Evolutionary conservation across 2,329 filamentous ascomycete genomes (phyloP), one percentile per base, ranked within the genome.

Genomic region (Rhynchosporium graminicola): DNA sequence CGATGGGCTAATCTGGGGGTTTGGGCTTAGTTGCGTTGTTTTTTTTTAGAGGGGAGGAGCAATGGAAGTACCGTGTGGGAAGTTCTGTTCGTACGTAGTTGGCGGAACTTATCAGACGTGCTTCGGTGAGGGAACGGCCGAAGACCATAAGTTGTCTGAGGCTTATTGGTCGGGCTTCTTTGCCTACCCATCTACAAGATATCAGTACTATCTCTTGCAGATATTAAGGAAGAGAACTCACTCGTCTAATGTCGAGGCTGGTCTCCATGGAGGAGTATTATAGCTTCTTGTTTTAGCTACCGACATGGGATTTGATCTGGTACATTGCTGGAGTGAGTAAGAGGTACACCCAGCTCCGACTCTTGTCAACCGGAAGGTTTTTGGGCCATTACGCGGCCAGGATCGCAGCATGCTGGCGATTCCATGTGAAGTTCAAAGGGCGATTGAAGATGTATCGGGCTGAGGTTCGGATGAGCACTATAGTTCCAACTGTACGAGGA

Each of bases 71-170:
- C 88, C 90, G 85, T 6, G 90, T 95, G 6, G 94, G 94, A 58
- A 99, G 84, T 79, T 99, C 95, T 4, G 92, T 92, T 62, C 95
- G 90, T 58, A 98, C 93, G 80, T 99, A 99, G 78, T 99, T 99
- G 65, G 95, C 95, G 48, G 93, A 97, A 78, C 91, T 93, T 69
- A 99, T 85, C 65, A 99, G 83, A 62, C 96, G 88, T 57, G 87
- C 83, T 77, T 98, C 93, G 54, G 93, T 97, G 74, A 99, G 79
- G 28, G 93, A 96, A 54, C 95, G 89, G 36, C 95, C 95, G 77
- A 98, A 99, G 72, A 98, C 96, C 79, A 96, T 98, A 72, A 99
- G 84, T 78, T 98, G 95, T 63, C 95, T 90, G 71, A 99, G 80
- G 78, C 92, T 97, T 74, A 99, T 97, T n/a, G 95, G 95, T 58